Percentiles rank a stretch among this genome's conserved stretches.
Conservation (phyloP, 2,329 filamentous ascomycete genomes). For the Blastomyces emzantsi region DNA sequence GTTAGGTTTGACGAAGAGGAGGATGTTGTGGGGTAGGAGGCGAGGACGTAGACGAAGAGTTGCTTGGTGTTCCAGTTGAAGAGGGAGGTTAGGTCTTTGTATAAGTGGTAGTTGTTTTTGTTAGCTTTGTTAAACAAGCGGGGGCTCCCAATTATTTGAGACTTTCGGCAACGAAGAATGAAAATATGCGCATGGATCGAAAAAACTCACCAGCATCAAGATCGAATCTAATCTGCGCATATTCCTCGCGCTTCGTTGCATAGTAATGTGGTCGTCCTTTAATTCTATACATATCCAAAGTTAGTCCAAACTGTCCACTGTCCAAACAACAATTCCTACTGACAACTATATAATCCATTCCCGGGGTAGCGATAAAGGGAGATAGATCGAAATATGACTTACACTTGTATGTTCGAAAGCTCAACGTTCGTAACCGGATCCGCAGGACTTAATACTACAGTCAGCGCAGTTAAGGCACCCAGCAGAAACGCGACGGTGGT, state of each 20-base stretch:
- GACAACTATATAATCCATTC: neutral
- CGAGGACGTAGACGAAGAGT: slow-evolving; percentile 91
- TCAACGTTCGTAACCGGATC: slow-evolving; percentile 44
- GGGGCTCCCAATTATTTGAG: neutral
- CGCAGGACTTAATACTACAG: slow-evolving; percentile 56
- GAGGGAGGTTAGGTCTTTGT: slow-evolving; percentile 68
- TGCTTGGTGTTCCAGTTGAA: slow-evolving; percentile 99
- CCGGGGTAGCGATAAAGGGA: neutral
- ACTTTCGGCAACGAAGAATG: neutral
- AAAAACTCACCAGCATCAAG: slow-evolving; percentile 59
- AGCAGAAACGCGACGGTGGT: slow-evolving; percentile 84
- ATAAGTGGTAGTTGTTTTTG: neutral
- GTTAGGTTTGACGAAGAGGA: slow-evolving; percentile 35
- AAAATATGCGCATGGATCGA: neutral
- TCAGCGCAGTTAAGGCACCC: slow-evolving; percentile 68
- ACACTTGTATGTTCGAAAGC: slow-evolving; percentile 70
- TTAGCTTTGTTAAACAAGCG: neutral
- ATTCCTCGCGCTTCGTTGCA: slow-evolving; percentile 84
- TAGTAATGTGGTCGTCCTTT: slow-evolving; percentile 96
- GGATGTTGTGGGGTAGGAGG: slow-evolving; percentile 49
- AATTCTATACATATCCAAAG: slow-evolving; percentile 46
- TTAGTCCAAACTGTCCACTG: neutral
- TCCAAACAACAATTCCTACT: neutral
- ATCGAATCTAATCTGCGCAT: slow-evolving; percentile 88
- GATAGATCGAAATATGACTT: slow-evolving; percentile 29